phyloP scores from a whole-genome alignment of 2,329 filamentous ascomycete species.

The Fusarium secorum region DNA sequence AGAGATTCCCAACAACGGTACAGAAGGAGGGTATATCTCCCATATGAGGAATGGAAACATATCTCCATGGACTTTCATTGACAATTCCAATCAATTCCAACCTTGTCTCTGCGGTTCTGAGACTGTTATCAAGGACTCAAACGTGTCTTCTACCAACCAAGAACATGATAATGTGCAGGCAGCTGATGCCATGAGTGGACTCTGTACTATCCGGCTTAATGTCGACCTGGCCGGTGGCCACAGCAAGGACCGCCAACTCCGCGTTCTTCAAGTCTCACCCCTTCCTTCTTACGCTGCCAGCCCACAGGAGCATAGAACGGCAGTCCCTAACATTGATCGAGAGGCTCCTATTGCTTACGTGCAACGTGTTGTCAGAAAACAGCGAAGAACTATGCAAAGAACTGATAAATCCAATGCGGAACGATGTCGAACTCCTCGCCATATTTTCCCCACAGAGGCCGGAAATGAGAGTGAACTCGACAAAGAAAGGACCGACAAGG shows the following conservation, averaged over 20 bases:
- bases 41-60: neutral
- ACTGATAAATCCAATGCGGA: neutral
- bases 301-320: neutral
- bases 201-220: slow-evolving; percentile 20
- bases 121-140: neutral
- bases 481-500: neutral
- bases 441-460: neutral
- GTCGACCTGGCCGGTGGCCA: neutral
- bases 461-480: neutral
- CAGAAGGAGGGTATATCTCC: neutral
- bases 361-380: slow-evolving; percentile 6
- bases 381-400: slow-evolving; percentile 2
- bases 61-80: slow-evolving; percentile 6
- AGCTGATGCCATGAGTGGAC: neutral
- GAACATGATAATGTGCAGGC: neutral
- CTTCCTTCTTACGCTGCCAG: neutral
- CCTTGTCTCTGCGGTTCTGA: slow-evolving; percentile 11
- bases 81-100: neutral
- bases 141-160: neutral
- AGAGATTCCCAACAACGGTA: neutral
- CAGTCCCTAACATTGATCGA: neutral
- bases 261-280: slow-evolving; percentile 30
- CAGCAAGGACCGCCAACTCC: slow-evolving; percentile 11
- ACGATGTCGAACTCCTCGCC: neutral
- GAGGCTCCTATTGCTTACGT: slow-evolving; percentile 19